phyloP scores from a whole-genome alignment of 2,329 filamentous ascomycete species.

The Epichloe glyceriae region DNA sequence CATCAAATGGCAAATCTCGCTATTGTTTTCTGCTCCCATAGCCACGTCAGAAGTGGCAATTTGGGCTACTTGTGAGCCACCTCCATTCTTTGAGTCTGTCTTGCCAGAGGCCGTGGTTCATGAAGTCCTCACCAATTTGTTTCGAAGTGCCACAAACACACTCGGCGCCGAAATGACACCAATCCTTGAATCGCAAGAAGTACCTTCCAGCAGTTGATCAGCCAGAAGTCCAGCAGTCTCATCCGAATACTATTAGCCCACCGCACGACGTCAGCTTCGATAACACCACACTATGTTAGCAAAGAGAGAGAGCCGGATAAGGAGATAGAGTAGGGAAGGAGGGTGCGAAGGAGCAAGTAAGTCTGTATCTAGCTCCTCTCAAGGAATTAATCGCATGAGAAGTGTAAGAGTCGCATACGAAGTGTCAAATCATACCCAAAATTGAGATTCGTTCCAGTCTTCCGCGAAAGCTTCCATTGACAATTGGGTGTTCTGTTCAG shows the following conservation, averaged over 20 bases:
- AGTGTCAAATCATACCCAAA: slow-evolving; percentile 50
- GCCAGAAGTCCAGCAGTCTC: slow-evolving; percentile 55
- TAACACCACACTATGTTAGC: too few relatives aligned
- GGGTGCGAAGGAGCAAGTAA: too few relatives aligned
- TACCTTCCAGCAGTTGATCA: slow-evolving; percentile 49
- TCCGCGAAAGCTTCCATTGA: slow-evolving; percentile 62
- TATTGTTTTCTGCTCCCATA: background rate
- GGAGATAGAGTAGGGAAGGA: too few relatives aligned
- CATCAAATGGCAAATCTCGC: slow-evolving; percentile 10
- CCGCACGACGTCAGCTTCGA: background rate
- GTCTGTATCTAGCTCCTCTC: too few relatives aligned
- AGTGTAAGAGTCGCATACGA: too few relatives aligned
- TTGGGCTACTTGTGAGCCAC: background rate
- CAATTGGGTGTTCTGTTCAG: slow-evolving; percentile 37
- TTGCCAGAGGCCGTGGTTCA: background rate
- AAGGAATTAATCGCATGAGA: too few relatives aligned
- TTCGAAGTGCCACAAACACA: slow-evolving; percentile 65
- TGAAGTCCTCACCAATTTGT: slow-evolving; percentile 41
- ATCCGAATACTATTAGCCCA: slow-evolving; percentile 50
- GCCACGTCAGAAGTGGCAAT: background rate
- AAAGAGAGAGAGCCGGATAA: background rate
- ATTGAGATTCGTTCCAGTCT: slow-evolving; percentile 75
- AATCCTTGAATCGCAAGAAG: slow-evolving; percentile 43
- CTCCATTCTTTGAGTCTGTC: background rate
- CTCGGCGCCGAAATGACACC: slow-evolving; percentile 64